Evolutionary conservation across 2,329 filamentous ascomycete species (phyloP), one percentile per base, ranked within the genome.

Genomic region (Calonectria pauciramosa): DNA sequence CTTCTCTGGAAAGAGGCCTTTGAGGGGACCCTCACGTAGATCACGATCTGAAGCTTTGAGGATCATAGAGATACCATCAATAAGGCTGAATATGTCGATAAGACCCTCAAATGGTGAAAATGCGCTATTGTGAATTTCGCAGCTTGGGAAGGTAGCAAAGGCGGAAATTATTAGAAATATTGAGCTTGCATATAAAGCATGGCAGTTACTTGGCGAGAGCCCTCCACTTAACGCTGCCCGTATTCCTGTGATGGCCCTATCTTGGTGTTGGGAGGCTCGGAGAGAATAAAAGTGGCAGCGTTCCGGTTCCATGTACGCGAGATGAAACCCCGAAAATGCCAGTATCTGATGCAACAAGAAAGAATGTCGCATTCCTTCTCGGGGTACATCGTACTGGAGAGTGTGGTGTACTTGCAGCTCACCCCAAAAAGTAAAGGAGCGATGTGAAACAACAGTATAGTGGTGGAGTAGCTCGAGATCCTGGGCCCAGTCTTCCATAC

Each of bases 121-220:
- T 6, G 26, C 28, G 4, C 63, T 30, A 14, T 68, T 72, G 38
- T 73, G 64, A 18, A 44, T 52, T 5, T 76, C 75, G 11, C 73
- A 72, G 14, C 75, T 73, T 0, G 75, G 70, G 26, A 54, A 73
- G 1, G 67, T 75, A 1, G 59, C 72, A 16, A 75, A 75, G 8
- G 69, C 75, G 34, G 69, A 70, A 16, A 76, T 73, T 30, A 71
- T 69, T 4, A 76, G 38, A 13, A 75, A 76, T 47, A 76, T 68
- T 2, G 75, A 76, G 30, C 65, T 76, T n/a, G 72, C 72, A 8
- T 75, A 76, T 14, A 76, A 30, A 7, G 75, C 75, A 18, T 76
- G 75, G 13, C 63, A 73, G 7, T 56, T 65, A 11, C 10, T 36
- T 5, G 66, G 20, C 1, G 54, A 26, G 4, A 59, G 13, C 3